These are phyloP conservation scores for Periconia sp. DNA, from an alignment of 2,329 filamentous ascomycete genomes.

Conservation along the genomic window DNA sequence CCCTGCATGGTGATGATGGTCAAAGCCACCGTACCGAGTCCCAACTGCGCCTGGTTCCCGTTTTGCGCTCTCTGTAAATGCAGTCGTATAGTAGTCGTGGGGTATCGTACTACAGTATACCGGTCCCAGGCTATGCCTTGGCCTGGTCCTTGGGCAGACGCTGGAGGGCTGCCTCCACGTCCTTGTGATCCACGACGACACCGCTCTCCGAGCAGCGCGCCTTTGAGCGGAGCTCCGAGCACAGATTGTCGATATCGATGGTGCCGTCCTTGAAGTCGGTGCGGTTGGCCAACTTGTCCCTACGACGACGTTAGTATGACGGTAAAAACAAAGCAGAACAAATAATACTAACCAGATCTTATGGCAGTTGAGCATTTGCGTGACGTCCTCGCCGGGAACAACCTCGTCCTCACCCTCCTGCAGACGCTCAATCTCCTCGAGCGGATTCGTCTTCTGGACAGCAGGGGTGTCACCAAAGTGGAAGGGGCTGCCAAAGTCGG, in stretches of 20 bases:
- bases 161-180: constrained; percentile 70
- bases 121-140: neutral
- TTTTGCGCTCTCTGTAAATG: constrained; percentile 10
- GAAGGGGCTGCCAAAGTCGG: constrained; percentile 79
- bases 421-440: constrained; percentile 75
- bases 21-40: neutral
- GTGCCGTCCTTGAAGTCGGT: constrained; percentile 87
- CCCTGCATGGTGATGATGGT: neutral
- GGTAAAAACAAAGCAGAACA: constrained; percentile 3
- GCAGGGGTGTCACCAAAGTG: constrained; percentile 60
- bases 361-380: constrained; percentile 76
- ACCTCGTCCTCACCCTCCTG: constrained; percentile 70
- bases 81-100: constrained; percentile 8
- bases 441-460: constrained; percentile 62
- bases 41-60: constrained; percentile 14
- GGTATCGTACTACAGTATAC: neutral
- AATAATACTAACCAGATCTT: constrained; percentile 79
- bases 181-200: constrained; percentile 83
- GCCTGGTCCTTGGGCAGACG: constrained; percentile 43
- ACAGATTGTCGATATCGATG: constrained; percentile 90
- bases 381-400: constrained; percentile 61
- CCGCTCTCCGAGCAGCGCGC: constrained; percentile 91
- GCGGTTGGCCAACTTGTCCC: constrained; percentile 87
- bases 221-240: constrained; percentile 90
- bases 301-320: constrained; percentile 53